Conservation (phyloP, 1,284 basidiomycete genomes). For the Pascua sp. region DNA sequence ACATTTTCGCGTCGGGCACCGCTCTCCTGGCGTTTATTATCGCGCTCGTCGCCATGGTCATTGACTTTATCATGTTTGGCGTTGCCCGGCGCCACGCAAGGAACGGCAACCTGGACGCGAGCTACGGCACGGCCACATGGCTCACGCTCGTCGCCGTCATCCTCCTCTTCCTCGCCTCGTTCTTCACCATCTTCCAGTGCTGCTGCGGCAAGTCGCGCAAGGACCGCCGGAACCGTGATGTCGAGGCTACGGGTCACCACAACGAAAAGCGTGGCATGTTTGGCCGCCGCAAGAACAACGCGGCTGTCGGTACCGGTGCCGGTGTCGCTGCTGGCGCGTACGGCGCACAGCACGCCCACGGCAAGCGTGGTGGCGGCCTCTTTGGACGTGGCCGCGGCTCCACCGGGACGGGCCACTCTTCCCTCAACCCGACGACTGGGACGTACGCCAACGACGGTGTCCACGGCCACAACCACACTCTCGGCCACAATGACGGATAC, state of each 20-base stretch:
- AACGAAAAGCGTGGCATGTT: too few relatives aligned
- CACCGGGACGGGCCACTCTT: too few relatives aligned
- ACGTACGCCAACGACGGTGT: too few relatives aligned
- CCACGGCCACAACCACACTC: not conserved
- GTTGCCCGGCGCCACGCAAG: slow-evolving; percentile 30
- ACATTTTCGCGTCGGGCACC: slow-evolving; percentile 39
- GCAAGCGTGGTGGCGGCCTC: too few relatives aligned
- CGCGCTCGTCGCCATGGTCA: slow-evolving; percentile 43
- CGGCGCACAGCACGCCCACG: too few relatives aligned
- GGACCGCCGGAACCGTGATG: slow-evolving; percentile 4
- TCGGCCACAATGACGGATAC: not conserved
- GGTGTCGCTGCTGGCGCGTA: not conserved
- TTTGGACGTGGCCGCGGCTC: too few relatives aligned
- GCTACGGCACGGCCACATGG: slow-evolving; percentile 39
- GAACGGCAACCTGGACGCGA: slow-evolving; percentile 19
- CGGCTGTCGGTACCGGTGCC: not conserved
- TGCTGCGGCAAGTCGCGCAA: slow-evolving; percentile 28
- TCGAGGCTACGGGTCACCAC: not conserved
- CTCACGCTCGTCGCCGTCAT: slow-evolving; percentile 37
- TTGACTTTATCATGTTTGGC: slow-evolving; percentile 41
- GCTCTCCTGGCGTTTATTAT: slow-evolving; percentile 40
- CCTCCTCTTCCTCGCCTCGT: slow-evolving; percentile 37
- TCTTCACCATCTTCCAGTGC: slow-evolving; percentile 34
- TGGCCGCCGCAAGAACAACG: not conserved
- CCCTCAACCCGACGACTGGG: too few relatives aligned